Evolutionary conservation across 805 yeast species (phyloP).

Genomic region (Ascoidea rubescens): DNA sequence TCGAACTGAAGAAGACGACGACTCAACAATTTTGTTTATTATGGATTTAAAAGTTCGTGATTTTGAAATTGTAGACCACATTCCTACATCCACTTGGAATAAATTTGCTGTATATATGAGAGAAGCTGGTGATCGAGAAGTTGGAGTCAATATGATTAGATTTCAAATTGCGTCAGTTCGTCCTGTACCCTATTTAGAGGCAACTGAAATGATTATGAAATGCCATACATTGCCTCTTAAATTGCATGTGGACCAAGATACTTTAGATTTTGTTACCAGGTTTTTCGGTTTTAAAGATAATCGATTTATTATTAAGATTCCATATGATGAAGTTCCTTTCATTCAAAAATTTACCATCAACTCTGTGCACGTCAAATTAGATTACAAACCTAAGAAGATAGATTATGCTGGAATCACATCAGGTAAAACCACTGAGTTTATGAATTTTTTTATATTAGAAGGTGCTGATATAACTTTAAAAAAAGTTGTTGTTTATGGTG

Average conservation of each 20-base stretch:
- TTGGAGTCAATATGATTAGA: constrained; percentile 49
- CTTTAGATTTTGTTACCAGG: constrained; percentile 68
- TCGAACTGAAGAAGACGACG: constrained; percentile 12
- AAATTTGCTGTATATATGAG: constrained; percentile 61
- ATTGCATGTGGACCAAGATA: constrained; percentile 85
- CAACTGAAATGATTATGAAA: constrained; percentile 48
- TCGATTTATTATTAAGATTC: constrained; percentile 46
- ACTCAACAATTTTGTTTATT: constrained; percentile 32
- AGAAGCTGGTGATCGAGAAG: constrained; percentile 57
- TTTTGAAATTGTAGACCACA: constrained; percentile 57
- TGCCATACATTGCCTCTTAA: constrained; percentile 56
- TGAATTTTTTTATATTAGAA: constrained; percentile 80
- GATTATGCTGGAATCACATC: constrained; percentile 77
- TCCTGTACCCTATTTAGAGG: constrained; percentile 50
- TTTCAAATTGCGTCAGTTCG: constrained; percentile 42
- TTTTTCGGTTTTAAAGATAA: constrained; percentile 71
- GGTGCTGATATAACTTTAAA: constrained; percentile 64
- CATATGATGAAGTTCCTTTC: constrained; percentile 48
- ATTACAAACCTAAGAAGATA: constrained; percentile 83
- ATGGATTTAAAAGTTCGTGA: constrained; percentile 36
- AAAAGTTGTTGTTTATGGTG: constrained; percentile 54
- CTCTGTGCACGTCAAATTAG: constrained; percentile 51
- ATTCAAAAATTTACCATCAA: constrained; percentile 56
- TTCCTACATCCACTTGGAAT: constrained; percentile 85
- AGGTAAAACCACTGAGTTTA: constrained; percentile 75